Base-by-base conservation (phyloP, 768 basidiomycete species). In the Lanmaoa rubissima region DNA sequence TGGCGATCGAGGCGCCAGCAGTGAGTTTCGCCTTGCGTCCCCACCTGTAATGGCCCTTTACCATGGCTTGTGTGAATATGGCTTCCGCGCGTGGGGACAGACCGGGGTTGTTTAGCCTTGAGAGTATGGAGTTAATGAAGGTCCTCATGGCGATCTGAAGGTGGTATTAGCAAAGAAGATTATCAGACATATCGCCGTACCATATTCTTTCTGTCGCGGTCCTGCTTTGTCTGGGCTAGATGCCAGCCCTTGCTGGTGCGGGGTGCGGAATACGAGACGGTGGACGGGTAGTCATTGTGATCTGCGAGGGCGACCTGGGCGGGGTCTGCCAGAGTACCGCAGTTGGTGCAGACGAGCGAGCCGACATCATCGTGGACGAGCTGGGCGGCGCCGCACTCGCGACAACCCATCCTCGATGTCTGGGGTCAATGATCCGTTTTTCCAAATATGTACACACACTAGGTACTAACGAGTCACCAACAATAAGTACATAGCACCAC, bases 61-160 rank as follows among this genome's bases (percentile, higher is more conserved):
- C 58, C 82, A 85, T 89, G 26, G 82, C 82, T 61, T 86, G 83
- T 72, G 81, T 80, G 72, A 92, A 92, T 28, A 93, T 71, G 53
- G 77, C 77, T 56, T 79, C 80, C 13, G 87, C 86, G 61, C 90
- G 88, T 61, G 82, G 77, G 59, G 84, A 77, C 64, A 85, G 74
- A 67, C 84, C 85, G 62, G 84, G 71, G 57, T 77, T 79, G 63
- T 80, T 79, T 31, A 91, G 74, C 62, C 82, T 83, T 48, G 76
- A 72, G 54, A 86, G 78, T 38, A 91, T 73, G 43, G 82, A 79
- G 58, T 72, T 75, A 61, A 92, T 86, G 72, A 84, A 87, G 42
- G 78, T 76, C 48, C 79, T 76, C 74, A 88, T 88, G 39, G 84
- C 79, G 61, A 79, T 73, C 90, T 92, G 65, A 38, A 36, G 41